phyloP scores from a whole-genome alignment of 257 asterid species.

The Salvia rosmarinus region DNA sequence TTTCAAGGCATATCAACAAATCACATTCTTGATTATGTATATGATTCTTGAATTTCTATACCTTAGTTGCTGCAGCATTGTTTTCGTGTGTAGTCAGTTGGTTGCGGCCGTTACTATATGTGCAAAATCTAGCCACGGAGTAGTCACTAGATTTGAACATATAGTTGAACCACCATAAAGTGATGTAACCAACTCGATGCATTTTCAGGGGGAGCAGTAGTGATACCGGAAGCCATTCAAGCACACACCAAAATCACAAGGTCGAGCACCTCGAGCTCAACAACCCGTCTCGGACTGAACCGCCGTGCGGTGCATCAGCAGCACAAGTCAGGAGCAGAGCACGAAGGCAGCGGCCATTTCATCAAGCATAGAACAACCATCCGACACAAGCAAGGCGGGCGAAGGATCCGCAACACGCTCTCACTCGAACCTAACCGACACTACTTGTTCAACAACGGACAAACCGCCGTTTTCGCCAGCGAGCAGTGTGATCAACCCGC shows the following conservation, averaged over 20 bases:
- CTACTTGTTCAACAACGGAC: not conserved
- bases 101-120: no score
- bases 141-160: no score
- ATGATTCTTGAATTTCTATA: no score
- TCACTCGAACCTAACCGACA: not conserved
- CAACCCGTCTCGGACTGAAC: not conserved
- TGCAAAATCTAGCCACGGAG: no score
- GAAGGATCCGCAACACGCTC: not conserved
- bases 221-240: conserved; percentile 44
- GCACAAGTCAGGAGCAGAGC: not conserved
- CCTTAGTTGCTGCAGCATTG: no score
- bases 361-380: not conserved
- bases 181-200: not conserved
- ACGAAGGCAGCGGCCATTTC: not conserved
- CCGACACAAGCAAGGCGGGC: not conserved
- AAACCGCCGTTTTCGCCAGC: not conserved
- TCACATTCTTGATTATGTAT: no score
- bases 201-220: conserved; percentile 44
- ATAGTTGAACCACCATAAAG: not conserved
- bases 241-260: conserved; percentile 13
- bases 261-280: conserved; percentile 8
- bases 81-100: no score
- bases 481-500: not conserved
- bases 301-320: not conserved
- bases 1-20: no score